phyloP scores from a whole-genome alignment of 2,329 filamentous ascomycete species.

The Fusarium heterosporum region DNA sequence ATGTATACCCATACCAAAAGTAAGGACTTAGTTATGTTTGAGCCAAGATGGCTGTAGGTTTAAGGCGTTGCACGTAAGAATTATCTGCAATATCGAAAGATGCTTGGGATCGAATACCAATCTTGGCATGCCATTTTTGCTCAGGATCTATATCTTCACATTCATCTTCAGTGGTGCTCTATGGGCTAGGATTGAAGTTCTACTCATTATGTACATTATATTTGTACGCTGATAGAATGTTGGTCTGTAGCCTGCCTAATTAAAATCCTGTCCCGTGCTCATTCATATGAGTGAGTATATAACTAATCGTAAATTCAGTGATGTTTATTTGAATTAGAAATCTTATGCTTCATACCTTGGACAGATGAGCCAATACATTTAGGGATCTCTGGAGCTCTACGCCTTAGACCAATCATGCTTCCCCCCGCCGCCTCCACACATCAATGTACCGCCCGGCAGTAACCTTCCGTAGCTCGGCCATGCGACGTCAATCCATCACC shows the following conservation, averaged over 20 bases:
- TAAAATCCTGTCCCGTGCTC: too few relatives aligned
- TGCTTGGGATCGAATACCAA: neutral
- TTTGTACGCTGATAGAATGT: too few relatives aligned
- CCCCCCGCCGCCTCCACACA: constrained; percentile 10
- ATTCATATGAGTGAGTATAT: too few relatives aligned
- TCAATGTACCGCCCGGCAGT: constrained; percentile 49
- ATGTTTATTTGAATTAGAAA: too few relatives aligned
- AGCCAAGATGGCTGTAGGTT: neutral
- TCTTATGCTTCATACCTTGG: too few relatives aligned
- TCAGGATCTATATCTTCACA: neutral
- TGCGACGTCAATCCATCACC: constrained; percentile 38
- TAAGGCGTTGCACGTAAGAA: neutral
- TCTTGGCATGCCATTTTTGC: neutral
- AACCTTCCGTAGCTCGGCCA: constrained; percentile 30
- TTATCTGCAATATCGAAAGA: neutral
- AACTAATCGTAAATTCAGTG: too few relatives aligned
- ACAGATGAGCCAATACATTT: neutral
- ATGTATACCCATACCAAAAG: neutral
- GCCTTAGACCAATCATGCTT: neutral
- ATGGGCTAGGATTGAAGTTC: too few relatives aligned
- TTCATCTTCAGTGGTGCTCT: neutral
- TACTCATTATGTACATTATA: too few relatives aligned
- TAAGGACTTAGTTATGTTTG: neutral
- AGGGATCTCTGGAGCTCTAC: neutral
- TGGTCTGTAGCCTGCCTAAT: too few relatives aligned